phyloP scores from a whole-genome alignment of 176 grass and related monocot genomes.

The Miscanthus lutarioriparius region DNA sequence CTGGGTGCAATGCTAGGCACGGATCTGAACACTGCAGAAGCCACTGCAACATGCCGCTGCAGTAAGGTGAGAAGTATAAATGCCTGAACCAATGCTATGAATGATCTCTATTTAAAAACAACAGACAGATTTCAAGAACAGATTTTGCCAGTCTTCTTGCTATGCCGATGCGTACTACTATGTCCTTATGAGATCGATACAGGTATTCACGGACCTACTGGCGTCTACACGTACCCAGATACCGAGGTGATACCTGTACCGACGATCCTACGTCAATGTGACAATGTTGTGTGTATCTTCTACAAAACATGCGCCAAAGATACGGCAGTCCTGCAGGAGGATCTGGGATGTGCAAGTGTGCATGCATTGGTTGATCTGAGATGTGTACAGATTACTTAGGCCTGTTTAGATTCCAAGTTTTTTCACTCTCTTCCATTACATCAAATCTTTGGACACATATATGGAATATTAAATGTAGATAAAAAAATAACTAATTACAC shows the following conservation, averaged over 20 bases:
- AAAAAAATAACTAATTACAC: no score
- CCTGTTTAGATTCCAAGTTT: no score
- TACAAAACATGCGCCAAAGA: background rate
- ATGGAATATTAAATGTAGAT: no score
- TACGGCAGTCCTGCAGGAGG: background rate
- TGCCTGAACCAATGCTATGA: conserved; percentile 5
- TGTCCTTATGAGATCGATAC: no score
- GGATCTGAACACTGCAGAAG: conserved; percentile 5
- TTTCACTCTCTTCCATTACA: no score
- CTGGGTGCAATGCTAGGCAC: background rate
- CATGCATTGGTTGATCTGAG: background rate
- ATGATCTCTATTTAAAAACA: background rate
- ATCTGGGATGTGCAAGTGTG: background rate
- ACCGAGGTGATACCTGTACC: background rate
- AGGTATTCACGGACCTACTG: background rate
- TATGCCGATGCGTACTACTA: background rate
- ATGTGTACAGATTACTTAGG: background rate
- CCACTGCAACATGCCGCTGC: background rate
- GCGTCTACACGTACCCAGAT: conserved; percentile 15
- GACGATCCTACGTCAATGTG: conserved; percentile 15
- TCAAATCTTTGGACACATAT: no score
- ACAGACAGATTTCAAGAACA: background rate
- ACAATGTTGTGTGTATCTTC: conserved; percentile 20
- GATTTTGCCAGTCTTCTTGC: background rate
- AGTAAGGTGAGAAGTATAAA: conserved; percentile 25